These are phyloP conservation scores for Plasmopara viticola DNA, from an alignment of 352 stramenopile species.

Conservation along the genomic window DNA sequence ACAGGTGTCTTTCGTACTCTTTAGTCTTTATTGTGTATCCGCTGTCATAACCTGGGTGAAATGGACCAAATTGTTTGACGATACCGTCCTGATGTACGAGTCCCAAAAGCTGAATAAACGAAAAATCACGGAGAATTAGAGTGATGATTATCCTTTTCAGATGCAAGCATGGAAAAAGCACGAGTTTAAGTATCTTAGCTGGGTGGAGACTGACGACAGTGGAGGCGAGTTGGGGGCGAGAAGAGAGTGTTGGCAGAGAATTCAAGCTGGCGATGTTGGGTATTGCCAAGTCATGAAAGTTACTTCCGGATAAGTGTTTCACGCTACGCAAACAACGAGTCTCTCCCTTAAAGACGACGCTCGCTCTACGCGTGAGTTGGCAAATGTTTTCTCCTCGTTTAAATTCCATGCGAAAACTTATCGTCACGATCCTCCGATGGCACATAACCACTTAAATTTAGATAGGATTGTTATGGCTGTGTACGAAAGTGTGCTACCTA, in stretches of 20 bases:
- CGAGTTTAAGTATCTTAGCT: constrained; percentile 64
- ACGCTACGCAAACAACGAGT: constrained; percentile 58
- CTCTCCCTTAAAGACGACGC: constrained; percentile 59
- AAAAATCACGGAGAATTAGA: not conserved
- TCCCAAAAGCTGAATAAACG: not conserved
- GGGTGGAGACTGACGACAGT: constrained; percentile 53
- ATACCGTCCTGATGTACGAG: not conserved
- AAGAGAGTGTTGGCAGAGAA: constrained; percentile 58
- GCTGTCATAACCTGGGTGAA: constrained; percentile 24
- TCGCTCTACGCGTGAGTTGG: constrained; percentile 64
- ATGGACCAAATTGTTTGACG: constrained; percentile 24
- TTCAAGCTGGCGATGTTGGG: constrained; percentile 43
- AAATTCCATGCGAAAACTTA: constrained; percentile 36
- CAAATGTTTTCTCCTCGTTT: constrained; percentile 52
- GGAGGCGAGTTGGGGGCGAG: constrained; percentile 36
- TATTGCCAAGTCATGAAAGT: constrained; percentile 61
- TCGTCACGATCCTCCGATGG: constrained; percentile 53
- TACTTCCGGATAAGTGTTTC: constrained; percentile 42
- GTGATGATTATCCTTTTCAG: constrained; percentile 9
- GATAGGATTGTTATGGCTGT: constrained; percentile 48
- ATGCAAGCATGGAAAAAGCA: constrained; percentile 18
- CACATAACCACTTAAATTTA: constrained; percentile 1
- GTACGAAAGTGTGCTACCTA: constrained; percentile 36
- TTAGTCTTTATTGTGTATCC: constrained; percentile 25
- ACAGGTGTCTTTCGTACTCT: constrained; percentile 8